phyloP scores from a whole-genome alignment of 1,284 basidiomycete genomes.

The Ustilago loliicola region DNA sequence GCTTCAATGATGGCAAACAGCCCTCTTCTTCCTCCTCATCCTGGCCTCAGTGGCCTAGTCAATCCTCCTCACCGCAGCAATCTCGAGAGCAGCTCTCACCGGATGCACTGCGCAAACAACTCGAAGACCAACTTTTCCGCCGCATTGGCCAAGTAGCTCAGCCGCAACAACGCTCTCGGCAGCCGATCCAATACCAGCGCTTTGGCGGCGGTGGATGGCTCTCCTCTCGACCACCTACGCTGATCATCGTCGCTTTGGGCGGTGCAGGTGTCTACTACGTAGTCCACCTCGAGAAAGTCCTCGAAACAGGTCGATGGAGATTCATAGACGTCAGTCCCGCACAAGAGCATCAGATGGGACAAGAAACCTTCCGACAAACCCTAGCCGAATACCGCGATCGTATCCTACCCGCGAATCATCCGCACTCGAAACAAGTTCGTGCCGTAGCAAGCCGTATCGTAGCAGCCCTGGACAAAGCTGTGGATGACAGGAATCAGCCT shows the following conservation, averaged over 20 bases:
- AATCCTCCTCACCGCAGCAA: background rate
- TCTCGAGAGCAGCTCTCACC: conserved; percentile 35
- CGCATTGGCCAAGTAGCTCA: conserved; percentile 26
- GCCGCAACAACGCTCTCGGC: conserved; percentile 12
- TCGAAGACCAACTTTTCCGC: conserved; percentile 46
- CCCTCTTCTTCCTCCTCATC: background rate
- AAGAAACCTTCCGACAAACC: conserved; percentile 75
- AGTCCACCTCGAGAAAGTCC: conserved; percentile 65
- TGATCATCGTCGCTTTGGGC: conserved; percentile 48
- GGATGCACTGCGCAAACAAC: conserved; percentile 26
- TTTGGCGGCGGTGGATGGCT: conserved; percentile 34
- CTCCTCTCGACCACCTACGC: conserved; percentile 37
- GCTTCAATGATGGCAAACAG: conserved; percentile 14
- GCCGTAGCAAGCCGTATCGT: conserved; percentile 81
- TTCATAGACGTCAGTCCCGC: conserved; percentile 64
- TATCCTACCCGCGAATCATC: conserved; percentile 80
- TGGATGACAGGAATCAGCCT: conserved; percentile 70
- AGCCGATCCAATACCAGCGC: conserved; percentile 33
- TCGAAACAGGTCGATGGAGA: conserved; percentile 64
- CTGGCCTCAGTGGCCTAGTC: conserved; percentile 4
- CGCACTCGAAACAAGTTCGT: conserved; percentile 74
- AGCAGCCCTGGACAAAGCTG: conserved; percentile 75
- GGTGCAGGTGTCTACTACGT: conserved; percentile 65
- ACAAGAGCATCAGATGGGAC: conserved; percentile 70
- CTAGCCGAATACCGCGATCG: conserved; percentile 75